Evolutionary conservation across 345 rosid species (phyloP).

Genomic region (Acer negundo): DNA sequence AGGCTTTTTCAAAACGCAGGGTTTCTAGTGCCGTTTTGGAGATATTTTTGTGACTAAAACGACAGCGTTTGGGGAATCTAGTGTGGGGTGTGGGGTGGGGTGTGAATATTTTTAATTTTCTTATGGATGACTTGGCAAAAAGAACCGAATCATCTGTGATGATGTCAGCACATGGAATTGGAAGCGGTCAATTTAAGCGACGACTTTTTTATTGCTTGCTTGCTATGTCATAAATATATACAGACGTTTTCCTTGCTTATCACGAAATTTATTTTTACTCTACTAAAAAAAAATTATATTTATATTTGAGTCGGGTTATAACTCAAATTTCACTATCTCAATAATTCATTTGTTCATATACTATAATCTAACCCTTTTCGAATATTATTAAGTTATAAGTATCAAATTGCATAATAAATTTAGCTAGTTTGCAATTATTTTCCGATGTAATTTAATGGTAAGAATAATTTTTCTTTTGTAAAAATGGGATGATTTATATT

Average conservation of each 20-base stretch:
- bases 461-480: no score
- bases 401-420: no score
- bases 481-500: no score
- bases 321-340: no score
- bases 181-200: slow-evolving; percentile 8
- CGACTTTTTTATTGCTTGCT: not conserved
- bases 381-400: no score
- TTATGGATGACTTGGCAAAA: not conserved
- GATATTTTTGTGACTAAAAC: not conserved
- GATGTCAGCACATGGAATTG: not conserved
- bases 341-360: no score
- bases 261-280: no score
- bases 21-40: not conserved
- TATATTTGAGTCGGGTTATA: no score
- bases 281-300: no score
- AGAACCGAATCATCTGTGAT: not conserved
- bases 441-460: no score
- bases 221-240: not conserved
- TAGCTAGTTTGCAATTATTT: no score
- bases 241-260: not conserved
- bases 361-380: no score
- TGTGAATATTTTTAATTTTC: not conserved
- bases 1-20: not conserved
- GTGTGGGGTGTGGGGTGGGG: not conserved
- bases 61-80: slow-evolving; percentile 9